Base-by-base conservation (phyloP, 2,329 filamentous ascomycete genomes). In the Colletotrichum sp. region DNA sequence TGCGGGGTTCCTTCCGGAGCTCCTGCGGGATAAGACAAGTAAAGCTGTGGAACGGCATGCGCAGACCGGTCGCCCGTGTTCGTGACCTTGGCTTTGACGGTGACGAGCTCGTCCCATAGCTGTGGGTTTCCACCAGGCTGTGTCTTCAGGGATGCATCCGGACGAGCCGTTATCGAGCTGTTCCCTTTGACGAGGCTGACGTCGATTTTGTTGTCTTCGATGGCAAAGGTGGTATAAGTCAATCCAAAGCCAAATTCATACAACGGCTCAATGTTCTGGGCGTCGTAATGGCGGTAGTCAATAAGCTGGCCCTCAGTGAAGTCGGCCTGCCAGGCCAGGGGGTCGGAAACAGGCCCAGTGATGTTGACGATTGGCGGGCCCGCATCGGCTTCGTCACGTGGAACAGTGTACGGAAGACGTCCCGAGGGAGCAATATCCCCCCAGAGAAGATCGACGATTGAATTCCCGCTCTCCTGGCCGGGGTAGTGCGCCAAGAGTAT, bases 71-170 rank as follows among this genome's bases (percentile, higher is more conserved):
- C 78, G 2, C 95, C 95, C 0, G 88, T 89, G 80, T 97, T 96
- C 7, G 85, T 88, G 4, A 96, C 85, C 0, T 84, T 88, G 6
- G 91, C 89, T 2, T 87, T 86, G 21, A 95, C 88, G 0, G 87
- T 87, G 52, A 90, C 93, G 0, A 92, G 87, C 0, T 88, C 83
- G 44, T 94, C 89, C 88, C 92, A 96, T 0, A 96, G 88, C 1
- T 89, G 86, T 0, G 78, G 76, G 64, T 85, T 85, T 0, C 89
- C 89, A 55, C 89, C 89, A 62, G 86, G 82, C 21, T 80, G 79
- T 12, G 89, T 57, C 6, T 39, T 16, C 57, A 80, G 78, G 10
- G 67, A 71, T n/a, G 69, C 30, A 26, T 72, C 55, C 4, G 52
- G 49, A 0, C 24, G 49, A 6, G 62, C 34, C 4, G 62, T 5